phyloP scores from a whole-genome alignment of 306 rosid species.

The Nissolia schottii region DNA sequence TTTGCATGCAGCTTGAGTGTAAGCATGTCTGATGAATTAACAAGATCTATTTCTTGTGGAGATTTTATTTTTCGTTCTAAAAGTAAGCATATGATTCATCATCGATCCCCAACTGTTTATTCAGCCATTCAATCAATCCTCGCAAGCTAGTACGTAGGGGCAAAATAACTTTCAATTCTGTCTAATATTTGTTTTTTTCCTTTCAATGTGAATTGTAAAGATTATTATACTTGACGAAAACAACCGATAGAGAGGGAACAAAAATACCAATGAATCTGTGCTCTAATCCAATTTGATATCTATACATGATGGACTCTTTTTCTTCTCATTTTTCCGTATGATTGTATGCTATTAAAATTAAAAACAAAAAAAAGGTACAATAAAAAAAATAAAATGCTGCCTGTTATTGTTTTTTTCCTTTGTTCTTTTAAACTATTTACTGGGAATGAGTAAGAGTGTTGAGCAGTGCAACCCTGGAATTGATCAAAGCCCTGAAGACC shows the following conservation, averaged over 20 bases:
- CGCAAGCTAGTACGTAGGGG: too few relatives aligned
- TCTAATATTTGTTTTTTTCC: too few relatives aligned
- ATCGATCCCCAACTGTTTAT: too few relatives aligned
- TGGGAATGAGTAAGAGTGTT: slow-evolving; percentile 48
- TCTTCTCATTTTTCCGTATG: background rate
- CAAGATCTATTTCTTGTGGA: too few relatives aligned
- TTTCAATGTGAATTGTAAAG: too few relatives aligned
- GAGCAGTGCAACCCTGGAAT: slow-evolving; percentile 61
- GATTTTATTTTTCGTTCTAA: too few relatives aligned
- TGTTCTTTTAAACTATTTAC: background rate
- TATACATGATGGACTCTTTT: background rate
- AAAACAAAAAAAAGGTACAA: background rate
- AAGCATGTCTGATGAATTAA: too few relatives aligned
- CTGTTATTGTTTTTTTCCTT: background rate
- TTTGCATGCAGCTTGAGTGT: background rate
- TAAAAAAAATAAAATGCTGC: background rate
- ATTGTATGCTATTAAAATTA: background rate
- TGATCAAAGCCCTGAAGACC: slow-evolving; percentile 69
- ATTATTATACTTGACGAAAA: too few relatives aligned
- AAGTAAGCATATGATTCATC: too few relatives aligned
- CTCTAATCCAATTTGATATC: background rate
- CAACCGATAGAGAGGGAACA: background rate
- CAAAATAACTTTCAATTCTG: too few relatives aligned
- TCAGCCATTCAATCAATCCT: too few relatives aligned
- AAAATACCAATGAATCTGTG: background rate